Conservation (phyloP, 768 basidiomycete species). For the Candolleomyces efflorescens region DNA sequence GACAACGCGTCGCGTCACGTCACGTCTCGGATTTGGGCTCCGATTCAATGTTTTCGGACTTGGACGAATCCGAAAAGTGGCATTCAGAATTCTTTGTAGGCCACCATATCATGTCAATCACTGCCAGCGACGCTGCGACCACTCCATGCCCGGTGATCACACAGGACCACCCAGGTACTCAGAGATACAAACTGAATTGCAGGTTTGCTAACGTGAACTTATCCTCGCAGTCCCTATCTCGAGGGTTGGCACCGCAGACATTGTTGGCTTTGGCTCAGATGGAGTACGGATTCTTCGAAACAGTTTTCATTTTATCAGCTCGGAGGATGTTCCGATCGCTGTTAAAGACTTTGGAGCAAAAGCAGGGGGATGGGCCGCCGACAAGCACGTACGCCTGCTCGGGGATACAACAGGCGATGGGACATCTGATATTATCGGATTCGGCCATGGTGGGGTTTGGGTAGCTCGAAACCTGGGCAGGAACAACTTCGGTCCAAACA, state of each 20-base stretch:
- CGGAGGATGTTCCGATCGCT: neutral
- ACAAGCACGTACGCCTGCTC: neutral
- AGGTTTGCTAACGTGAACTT: too few relatives aligned
- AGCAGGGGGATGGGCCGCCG: neutral
- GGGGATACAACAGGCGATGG: neutral
- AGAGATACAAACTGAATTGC: too few relatives aligned
- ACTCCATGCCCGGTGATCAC: too few relatives aligned
- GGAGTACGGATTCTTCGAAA: constrained; percentile 1
- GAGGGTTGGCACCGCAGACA: constrained; percentile 2
- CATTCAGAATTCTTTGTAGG: too few relatives aligned
- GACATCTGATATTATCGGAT: neutral
- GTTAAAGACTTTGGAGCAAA: neutral
- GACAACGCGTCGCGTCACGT: constrained; percentile 1
- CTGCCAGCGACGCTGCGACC: too few relatives aligned
- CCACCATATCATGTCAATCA: too few relatives aligned
- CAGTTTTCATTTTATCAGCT: neutral
- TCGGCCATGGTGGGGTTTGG: neutral
- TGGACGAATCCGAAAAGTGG: too few relatives aligned
- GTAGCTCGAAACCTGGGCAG: neutral
- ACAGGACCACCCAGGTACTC: too few relatives aligned
- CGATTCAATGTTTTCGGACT: neutral
- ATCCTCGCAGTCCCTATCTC: neutral
- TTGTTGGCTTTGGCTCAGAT: constrained; percentile 4
- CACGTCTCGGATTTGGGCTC: neutral
- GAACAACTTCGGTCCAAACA: neutral